Evolutionary conservation across 495 filamentous ascomycete genomes (phyloP).

Genomic region (Melanomma pulvis-pyrius): DNA sequence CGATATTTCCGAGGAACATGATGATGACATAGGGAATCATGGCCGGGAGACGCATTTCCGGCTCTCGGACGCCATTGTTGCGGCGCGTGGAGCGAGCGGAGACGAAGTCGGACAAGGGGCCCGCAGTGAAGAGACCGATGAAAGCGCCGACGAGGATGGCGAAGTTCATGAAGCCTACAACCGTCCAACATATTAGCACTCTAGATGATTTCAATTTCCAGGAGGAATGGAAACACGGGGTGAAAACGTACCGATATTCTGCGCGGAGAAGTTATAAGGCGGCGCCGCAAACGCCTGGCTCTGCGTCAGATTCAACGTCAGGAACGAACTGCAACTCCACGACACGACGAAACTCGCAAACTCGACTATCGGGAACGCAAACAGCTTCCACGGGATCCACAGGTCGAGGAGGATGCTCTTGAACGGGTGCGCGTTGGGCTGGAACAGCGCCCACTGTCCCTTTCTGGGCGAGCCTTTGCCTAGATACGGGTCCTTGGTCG

Average conservation of each 20-base stretch:
- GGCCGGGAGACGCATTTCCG: conserved; percentile 68
- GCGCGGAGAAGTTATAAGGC: conserved; percentile 58
- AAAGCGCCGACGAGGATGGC: conserved; percentile 54
- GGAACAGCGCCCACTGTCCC: conserved; percentile 58
- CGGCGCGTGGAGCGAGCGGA: conserved; percentile 58
- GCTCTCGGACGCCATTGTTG: conserved; percentile 67
- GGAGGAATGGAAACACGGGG: neutral
- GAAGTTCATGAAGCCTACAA: conserved; percentile 54
- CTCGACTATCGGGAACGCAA: conserved; percentile 67
- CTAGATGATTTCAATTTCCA: no score
- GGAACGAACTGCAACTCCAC: conserved; percentile 61
- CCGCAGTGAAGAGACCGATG: conserved; percentile 61
- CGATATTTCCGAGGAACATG: conserved; percentile 61
- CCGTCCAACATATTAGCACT: no score
- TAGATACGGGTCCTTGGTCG: conserved; percentile 45
- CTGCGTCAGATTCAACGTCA: conserved; percentile 67
- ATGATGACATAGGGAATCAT: conserved; percentile 64
- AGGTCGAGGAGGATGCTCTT: conserved; percentile 51
- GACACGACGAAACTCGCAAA: conserved; percentile 62
- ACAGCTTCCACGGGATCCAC: conserved; percentile 59
- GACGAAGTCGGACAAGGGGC: conserved; percentile 62
- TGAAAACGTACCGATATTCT: conserved; percentile 49
- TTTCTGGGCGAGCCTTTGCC: conserved; percentile 57
- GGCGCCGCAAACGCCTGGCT: conserved; percentile 62
- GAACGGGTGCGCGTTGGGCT: conserved; percentile 48